Evolutionary conservation across 352 stramenopile genomes (phyloP).

Genomic region (Globisporangium nunn): DNA sequence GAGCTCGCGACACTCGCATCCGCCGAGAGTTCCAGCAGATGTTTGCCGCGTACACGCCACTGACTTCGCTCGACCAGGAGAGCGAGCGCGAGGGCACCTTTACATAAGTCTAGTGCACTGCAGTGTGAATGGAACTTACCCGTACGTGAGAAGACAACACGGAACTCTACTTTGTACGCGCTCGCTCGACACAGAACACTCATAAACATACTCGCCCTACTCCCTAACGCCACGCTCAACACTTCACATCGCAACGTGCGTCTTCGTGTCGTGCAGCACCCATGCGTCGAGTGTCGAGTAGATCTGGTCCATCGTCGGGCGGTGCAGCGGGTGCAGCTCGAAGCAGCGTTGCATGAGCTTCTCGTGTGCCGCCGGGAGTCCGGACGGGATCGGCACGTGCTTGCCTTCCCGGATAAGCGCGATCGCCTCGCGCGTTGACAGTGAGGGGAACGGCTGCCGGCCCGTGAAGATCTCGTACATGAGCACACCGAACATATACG

Average conservation of each 20-base stretch:
- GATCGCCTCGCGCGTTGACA: conserved; percentile 46
- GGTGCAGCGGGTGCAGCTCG: conserved; percentile 37
- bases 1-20: conserved; percentile 20
- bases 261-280: conserved; percentile 44
- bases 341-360: conserved; percentile 62
- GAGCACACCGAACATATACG: conserved; percentile 72
- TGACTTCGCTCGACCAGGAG: conserved; percentile 21
- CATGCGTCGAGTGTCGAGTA: conserved; percentile 53
- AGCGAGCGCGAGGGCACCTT: conserved; percentile 10
- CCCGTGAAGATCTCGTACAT: conserved; percentile 76
- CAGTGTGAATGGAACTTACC: not conserved
- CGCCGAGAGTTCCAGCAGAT: conserved; percentile 24
- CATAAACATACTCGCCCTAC: no score
- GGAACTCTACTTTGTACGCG: not conserved
- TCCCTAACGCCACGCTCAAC: no score
- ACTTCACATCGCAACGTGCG: conserved; percentile 7
- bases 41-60: conserved; percentile 22
- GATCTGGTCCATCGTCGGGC: conserved; percentile 65
- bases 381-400: conserved; percentile 42
- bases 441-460: conserved; percentile 38
- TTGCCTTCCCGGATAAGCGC: conserved; percentile 58
- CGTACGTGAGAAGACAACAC: not conserved
- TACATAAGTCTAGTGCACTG: not conserved
- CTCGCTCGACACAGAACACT: no score
- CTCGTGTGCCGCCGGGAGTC: conserved; percentile 31